Evolutionary conservation across 306 rosid genomes (phyloP), one percentile per base, ranked within the genome.

Genomic region (Gastrolobium bilobum): DNA sequence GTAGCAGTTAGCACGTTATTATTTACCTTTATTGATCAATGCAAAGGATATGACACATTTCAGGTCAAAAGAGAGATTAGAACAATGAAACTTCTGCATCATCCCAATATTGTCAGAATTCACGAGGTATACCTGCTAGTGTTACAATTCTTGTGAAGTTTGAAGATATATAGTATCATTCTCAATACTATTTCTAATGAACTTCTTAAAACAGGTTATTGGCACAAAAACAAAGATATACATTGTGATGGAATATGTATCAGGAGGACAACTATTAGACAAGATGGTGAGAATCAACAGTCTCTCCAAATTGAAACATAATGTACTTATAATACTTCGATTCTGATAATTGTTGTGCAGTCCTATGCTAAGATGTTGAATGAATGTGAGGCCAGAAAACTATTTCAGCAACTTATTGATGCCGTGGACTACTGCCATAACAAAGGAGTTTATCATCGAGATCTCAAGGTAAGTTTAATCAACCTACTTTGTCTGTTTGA

Each of bases 51-150:
- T 52, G 26, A 4, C 29, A 76, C 35, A 6, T 86, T 84, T 86
- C 94, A 90, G 97, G 97, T 93, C 15, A 81, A 90, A 79, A 88
- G 96, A 80, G 97, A 93, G 81, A 93, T 93, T 54, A 87, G 89
- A 76, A 88, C 94, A 57, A 93, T 93, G 97, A 93, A 88, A 83
- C 90, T 89, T 75, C 83, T 93, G 29, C 79, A 89, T 59, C 97
- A 93, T 78, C 90, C 92, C 65, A 93, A 89, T 83, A 86, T 93
- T 39, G 96, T 90, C 15, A 86, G 89, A 65, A 89, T 93, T 78
- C 86, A 89, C 14, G 97, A 93, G 96, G 97, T 88, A 62, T 54
- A 39, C 47, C 3, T 33, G 57, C 60, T 44, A 47, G 9, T 46
- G 14, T 33, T 57, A 10, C 53, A 76, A 56, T 69, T 35, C 0